phyloP scores from a whole-genome alignment of 768 basidiomycete genomes.

The Tricholoma sp. region DNA sequence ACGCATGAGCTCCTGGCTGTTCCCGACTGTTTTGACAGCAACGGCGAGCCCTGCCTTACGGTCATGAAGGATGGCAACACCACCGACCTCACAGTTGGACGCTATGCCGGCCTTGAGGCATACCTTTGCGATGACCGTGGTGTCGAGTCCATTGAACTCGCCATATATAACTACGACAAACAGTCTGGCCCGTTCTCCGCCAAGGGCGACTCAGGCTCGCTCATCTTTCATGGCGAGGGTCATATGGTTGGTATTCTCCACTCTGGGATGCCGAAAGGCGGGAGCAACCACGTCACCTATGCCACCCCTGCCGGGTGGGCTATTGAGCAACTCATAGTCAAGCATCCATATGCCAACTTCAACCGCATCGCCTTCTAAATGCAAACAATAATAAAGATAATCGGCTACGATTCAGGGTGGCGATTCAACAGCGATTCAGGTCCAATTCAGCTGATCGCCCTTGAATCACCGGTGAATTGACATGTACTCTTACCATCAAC shows the following conservation, averaged over 20 bases:
- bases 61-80: slow-evolving; percentile 32
- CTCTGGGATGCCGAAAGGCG: slow-evolving; percentile 37
- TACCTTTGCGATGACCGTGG: slow-evolving; percentile 20
- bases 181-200: slow-evolving; percentile 26
- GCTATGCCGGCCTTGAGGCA: slow-evolving; percentile 28
- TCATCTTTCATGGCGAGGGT: slow-evolving; percentile 25
- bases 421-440: too few species aligned
- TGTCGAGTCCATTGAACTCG: slow-evolving; percentile 25
- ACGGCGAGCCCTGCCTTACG: slow-evolving; percentile 24
- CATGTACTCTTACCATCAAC: too few species aligned
- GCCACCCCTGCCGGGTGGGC: slow-evolving; percentile 34
- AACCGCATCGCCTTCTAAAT: slow-evolving; percentile 34
- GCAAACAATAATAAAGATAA: too few species aligned
- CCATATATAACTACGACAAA: slow-evolving; percentile 29
- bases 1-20: slow-evolving; percentile 19
- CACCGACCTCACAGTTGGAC: slow-evolving; percentile 33
- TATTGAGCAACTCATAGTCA: too few species aligned
- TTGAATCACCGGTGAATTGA: too few species aligned
- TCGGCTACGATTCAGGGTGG: too few species aligned
- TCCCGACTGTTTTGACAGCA: slow-evolving; percentile 23
- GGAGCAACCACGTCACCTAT: slow-evolving; percentile 38
- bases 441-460: too few species aligned
- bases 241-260: slow-evolving; percentile 27
- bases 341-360: slow-evolving; percentile 44
- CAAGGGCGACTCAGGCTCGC: slow-evolving; percentile 36